Percentiles rank a stretch among this genome's conserved stretches.
phyloP scores from a whole-genome alignment of 106 monocot species.

The Dactylorhiza incarnata region DNA sequence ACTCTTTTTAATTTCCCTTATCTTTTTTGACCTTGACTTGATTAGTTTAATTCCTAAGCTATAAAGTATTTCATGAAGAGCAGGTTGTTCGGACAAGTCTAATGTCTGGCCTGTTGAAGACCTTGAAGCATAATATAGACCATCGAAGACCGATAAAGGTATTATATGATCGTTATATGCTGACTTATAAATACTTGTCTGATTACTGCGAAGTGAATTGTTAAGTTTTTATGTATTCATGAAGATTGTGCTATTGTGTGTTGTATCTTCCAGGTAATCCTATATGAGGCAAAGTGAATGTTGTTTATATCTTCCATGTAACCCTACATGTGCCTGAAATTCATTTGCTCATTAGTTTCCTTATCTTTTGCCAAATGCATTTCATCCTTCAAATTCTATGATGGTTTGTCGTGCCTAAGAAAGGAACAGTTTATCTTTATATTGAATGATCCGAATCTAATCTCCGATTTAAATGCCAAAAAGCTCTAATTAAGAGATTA shows the following conservation, averaged over 20 bases:
- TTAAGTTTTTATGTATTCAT: not conserved
- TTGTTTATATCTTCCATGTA: not conserved
- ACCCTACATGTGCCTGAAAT: no score
- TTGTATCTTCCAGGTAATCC: not conserved
- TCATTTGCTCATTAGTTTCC: no score
- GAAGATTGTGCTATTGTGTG: not conserved
- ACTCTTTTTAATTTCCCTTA: not conserved
- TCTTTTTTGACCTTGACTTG: not conserved
- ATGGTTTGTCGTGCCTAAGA: no score
- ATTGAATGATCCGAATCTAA: no score
- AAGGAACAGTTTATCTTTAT: no score
- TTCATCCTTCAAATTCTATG: no score
- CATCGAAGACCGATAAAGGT: constrained; percentile 90
- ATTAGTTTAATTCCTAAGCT: not conserved
- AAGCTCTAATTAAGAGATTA: no score
- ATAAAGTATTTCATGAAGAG: not conserved
- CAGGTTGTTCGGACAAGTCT: constrained; percentile 90
- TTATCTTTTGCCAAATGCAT: no score
- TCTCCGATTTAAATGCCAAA: no score
- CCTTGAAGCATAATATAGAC: constrained; percentile 78
- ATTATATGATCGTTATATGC: not conserved
- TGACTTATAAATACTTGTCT: not conserved
- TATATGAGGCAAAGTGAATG: not conserved
- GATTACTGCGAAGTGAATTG: not conserved
- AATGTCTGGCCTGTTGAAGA: constrained; percentile 73